Evolutionary conservation across 768 basidiomycete species (phyloP).

Genomic region (Phlegmacium glaucopus): DNA sequence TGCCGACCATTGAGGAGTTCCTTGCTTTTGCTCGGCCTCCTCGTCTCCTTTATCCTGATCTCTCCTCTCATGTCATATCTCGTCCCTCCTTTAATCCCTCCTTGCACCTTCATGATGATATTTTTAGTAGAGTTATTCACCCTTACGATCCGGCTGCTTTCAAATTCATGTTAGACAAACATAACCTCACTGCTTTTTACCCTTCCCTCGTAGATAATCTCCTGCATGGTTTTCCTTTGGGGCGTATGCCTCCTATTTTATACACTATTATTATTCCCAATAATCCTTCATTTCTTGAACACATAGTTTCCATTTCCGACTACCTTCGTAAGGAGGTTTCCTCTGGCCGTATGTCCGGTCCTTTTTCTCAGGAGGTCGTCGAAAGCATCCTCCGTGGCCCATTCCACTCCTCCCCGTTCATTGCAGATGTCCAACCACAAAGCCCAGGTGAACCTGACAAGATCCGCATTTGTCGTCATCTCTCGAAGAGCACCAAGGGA

Average conservation of each 20-base stretch:
- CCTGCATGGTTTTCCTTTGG: constrained; percentile 26
- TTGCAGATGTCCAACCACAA: too few species aligned
- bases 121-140: constrained; percentile 22
- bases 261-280: constrained; percentile 19
- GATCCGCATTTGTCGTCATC: too few species aligned
- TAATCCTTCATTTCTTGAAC: constrained; percentile 8
- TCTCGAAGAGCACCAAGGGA: too few species aligned
- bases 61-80: constrained; percentile 9
- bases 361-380: too few species aligned
- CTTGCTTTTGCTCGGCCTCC: neutral
- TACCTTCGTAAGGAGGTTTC: too few species aligned
- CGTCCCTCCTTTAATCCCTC: constrained; percentile 9
- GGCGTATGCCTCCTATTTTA: constrained; percentile 20
- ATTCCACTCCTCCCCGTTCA: too few species aligned
- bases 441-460: too few species aligned
- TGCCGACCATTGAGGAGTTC: constrained; percentile 2
- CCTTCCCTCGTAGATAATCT: constrained; percentile 26
- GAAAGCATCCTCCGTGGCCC: too few species aligned
- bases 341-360: too few species aligned
- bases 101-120: constrained; percentile 7
- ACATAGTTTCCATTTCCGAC: too few species aligned
- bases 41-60: constrained; percentile 15
- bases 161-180: constrained; percentile 11
- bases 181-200: constrained; percentile 18
- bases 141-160: constrained; percentile 30